Evolutionary conservation across 768 basidiomycete species (phyloP).

Genomic region (Lentinula sp.): DNA sequence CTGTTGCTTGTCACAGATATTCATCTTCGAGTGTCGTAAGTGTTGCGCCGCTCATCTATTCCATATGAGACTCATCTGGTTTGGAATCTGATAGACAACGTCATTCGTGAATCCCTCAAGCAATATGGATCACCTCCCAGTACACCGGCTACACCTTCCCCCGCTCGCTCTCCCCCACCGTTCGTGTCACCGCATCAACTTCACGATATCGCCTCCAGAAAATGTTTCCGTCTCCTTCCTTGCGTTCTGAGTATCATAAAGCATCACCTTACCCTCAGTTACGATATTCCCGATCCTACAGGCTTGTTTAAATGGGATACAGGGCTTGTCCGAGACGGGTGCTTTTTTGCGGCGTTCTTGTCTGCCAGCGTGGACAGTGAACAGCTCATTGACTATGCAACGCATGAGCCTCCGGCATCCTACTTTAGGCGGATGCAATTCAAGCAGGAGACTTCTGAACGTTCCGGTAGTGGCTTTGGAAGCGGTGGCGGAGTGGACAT

Average conservation of each 20-base stretch:
- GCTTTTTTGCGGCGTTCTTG: constrained; percentile 79
- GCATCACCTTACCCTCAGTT: constrained; percentile 33
- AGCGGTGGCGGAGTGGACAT: constrained; percentile 6
- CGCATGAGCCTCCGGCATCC: constrained; percentile 10
- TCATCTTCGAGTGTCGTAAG: constrained; percentile 86
- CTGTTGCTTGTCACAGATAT: constrained; percentile 45
- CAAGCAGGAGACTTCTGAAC: constrained; percentile 25
- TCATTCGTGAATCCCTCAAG: constrained; percentile 79
- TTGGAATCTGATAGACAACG: constrained; percentile 49
- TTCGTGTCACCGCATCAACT: constrained; percentile 42
- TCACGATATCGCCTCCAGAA: constrained; percentile 40
- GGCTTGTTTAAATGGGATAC: constrained; percentile 82
- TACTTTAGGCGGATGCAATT: constrained; percentile 24
- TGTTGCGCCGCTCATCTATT: constrained; percentile 12
- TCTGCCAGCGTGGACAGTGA: constrained; percentile 58
- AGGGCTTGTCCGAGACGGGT: constrained; percentile 81
- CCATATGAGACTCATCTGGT: constrained; percentile 2
- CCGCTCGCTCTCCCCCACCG: constrained; percentile 34
- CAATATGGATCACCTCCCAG: constrained; percentile 31
- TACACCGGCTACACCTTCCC: constrained; percentile 39
- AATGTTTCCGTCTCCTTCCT: constrained; percentile 47
- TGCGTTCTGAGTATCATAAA: constrained; percentile 45
- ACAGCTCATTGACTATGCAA: constrained; percentile 17
- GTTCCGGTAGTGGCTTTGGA: constrained; percentile 17
- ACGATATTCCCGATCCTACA: constrained; percentile 20